A percentile compares a stretch with the other conserved stretches of the same genome.
Conservation (phyloP, 2,329 filamentous ascomycete genomes). For the Cercospora sp. region DNA sequence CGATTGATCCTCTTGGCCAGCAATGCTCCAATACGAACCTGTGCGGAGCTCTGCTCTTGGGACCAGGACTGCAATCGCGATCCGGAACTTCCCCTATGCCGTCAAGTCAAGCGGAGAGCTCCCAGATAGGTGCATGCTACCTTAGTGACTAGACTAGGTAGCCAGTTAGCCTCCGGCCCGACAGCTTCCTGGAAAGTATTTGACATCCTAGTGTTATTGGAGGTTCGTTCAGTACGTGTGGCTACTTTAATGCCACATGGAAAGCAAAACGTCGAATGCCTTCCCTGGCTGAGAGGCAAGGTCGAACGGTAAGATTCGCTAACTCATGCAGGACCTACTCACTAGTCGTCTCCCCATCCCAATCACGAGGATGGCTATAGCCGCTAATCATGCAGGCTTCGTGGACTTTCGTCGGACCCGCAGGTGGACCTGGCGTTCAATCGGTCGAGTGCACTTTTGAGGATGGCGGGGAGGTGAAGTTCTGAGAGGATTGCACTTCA, state of each 20-base stretch:
- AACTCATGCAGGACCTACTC: slow-evolving; percentile 2
- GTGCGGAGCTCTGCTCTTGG: background rate
- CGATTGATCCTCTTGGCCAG: background rate
- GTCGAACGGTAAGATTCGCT: background rate
- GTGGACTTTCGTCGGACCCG: slow-evolving; percentile 4
- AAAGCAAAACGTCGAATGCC: background rate
- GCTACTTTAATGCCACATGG: background rate
- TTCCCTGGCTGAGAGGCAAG: background rate
- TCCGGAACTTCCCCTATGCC: background rate
- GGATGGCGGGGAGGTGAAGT: background rate
- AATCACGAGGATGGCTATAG: background rate
- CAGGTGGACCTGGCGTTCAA: background rate
- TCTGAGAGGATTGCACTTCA: background rate
- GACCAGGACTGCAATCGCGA: background rate
- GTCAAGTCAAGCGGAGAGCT: background rate
- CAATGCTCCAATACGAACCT: background rate
- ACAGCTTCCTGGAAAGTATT: background rate
- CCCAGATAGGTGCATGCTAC: background rate
- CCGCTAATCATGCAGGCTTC: slow-evolving; percentile 8
- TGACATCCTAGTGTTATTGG: background rate
- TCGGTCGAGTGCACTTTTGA: background rate
- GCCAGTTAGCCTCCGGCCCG: background rate
- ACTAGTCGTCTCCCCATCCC: slow-evolving; percentile 2
- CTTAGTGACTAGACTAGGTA: background rate
- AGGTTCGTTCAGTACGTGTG: background rate